phyloP scores from a whole-genome alignment of 352 stramenopile genomes.

The Pythium coloratum region DNA sequence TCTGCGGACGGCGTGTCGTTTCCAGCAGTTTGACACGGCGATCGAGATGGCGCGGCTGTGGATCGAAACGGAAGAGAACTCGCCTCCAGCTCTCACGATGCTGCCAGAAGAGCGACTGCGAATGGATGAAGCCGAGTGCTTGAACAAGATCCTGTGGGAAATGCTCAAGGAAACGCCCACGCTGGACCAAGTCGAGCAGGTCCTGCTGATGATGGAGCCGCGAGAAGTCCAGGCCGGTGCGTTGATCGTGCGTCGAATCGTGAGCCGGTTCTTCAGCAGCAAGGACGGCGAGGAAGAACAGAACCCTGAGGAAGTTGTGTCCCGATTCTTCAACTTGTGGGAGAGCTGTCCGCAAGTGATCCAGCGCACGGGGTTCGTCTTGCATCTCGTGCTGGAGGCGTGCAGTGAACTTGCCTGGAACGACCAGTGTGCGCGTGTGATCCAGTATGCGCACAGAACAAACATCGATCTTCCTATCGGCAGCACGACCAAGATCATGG shows the following conservation, averaged over 20 bases:
- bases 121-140: conserved; percentile 26
- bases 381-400: conserved; percentile 17
- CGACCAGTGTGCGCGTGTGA: conserved; percentile 12
- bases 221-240: conserved; percentile 31
- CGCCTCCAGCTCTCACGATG: conserved; percentile 11
- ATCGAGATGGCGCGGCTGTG: conserved; percentile 40
- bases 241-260: conserved; percentile 35
- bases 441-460: conserved; percentile 10
- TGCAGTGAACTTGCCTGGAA: conserved; percentile 10
- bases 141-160: conserved; percentile 56
- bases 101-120: not conserved
- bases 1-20: conserved; percentile 35
- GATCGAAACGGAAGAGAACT: conserved; percentile 17
- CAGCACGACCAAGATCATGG: conserved; percentile 10
- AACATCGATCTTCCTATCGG: conserved; percentile 8
- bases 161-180: conserved; percentile 47
- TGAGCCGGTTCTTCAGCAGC: conserved; percentile 21
- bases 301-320: conserved; percentile 10
- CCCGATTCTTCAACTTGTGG: conserved; percentile 19
- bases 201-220: conserved; percentile 45
- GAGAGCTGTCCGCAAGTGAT: conserved; percentile 7
- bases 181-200: conserved; percentile 33
- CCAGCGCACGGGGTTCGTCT: conserved; percentile 12
- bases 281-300: conserved; percentile 25
- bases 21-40: conserved; percentile 33